These are phyloP conservation scores for Talaromyces sp. DNA, from an alignment of 2,329 filamentous ascomycete genomes.

Conservation along the genomic window DNA sequence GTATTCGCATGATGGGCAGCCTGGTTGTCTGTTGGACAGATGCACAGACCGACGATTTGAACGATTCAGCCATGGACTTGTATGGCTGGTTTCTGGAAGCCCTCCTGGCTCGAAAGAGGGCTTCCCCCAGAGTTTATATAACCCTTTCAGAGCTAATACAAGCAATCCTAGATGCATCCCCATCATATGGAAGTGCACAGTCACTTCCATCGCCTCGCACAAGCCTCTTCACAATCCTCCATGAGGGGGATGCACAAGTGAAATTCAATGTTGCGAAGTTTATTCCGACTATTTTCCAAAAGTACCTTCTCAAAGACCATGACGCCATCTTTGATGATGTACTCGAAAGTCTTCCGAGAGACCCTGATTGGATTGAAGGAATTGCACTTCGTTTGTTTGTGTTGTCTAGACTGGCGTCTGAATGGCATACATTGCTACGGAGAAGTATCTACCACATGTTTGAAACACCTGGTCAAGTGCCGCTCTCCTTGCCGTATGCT, in stretches of 20 bases:
- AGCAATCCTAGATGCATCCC: conserved; percentile 66
- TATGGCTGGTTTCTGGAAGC: conserved; percentile 76
- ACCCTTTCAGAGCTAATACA: conserved; percentile 70
- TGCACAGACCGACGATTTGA: conserved; percentile 59
- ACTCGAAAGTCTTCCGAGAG: conserved; percentile 73
- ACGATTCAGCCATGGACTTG: conserved; percentile 70
- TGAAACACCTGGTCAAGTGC: conserved; percentile 78
- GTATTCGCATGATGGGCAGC: conserved; percentile 68
- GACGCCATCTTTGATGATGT: conserved; percentile 84
- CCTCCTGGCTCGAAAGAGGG: conserved; percentile 66
- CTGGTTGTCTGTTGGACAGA: conserved; percentile 67
- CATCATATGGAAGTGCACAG: conserved; percentile 66
- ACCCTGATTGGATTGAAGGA: conserved; percentile 73
- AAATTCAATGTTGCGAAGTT: conserved; percentile 74
- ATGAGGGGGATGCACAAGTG: conserved; percentile 66
- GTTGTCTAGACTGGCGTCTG: conserved; percentile 74
- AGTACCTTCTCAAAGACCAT: conserved; percentile 81
- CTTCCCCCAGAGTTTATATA: conserved; percentile 71
- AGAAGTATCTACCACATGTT: conserved; percentile 93
- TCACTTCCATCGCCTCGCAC: conserved; percentile 67
- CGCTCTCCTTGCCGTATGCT: conserved; percentile 68
- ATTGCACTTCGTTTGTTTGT: conserved; percentile 81
- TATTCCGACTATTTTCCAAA: conserved; percentile 74
- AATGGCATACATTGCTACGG: conserved; percentile 83
- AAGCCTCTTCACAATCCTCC: conserved; percentile 73